These are phyloP conservation scores for Scheffersomyces insectosa DNA, from an alignment of 1,139 yeast species.

Conservation along the genomic window DNA sequence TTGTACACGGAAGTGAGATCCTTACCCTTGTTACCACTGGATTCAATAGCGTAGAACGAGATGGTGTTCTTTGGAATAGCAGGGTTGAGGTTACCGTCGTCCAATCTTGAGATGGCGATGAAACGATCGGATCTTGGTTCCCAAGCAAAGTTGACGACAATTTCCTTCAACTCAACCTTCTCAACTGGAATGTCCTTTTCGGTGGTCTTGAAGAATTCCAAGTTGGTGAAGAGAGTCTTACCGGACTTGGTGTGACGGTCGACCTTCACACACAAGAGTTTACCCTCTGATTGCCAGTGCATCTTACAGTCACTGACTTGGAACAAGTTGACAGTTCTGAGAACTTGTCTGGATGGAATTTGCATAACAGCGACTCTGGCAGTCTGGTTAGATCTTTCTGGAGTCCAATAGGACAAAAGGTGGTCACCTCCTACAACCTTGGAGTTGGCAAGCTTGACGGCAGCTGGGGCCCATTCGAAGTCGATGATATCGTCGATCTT, in stretches of 20 bases:
- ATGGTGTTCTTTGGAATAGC: conserved; percentile 72
- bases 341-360: conserved; percentile 76
- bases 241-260: conserved; percentile 96
- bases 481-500: conserved; percentile 86
- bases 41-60: conserved; percentile 83
- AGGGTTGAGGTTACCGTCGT: conserved; percentile 61
- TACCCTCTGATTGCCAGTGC: conserved; percentile 93
- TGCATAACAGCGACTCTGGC: conserved; percentile 94
- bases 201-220: conserved; percentile 85
- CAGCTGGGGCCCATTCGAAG: conserved; percentile 95
- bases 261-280: conserved; percentile 87
- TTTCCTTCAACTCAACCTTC: conserved; percentile 88
- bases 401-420: conserved; percentile 93
- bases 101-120: conserved; percentile 70
- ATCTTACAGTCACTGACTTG: conserved; percentile 90
- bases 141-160: conserved; percentile 89
- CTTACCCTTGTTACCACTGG: conserved; percentile 27
- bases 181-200: conserved; percentile 96
- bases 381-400: conserved; percentile 88
- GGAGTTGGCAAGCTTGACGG: conserved; percentile 63
- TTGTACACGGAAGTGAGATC: conserved; percentile 32
- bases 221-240: conserved; percentile 86
- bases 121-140: conserved; percentile 92
- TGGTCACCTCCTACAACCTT: conserved; percentile 58
- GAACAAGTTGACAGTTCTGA: conserved; percentile 91